Evolutionary conservation across 495 filamentous ascomycete genomes (phyloP), one percentile per base, ranked within the genome.

Genomic region (Aspergillus conjunctus): DNA sequence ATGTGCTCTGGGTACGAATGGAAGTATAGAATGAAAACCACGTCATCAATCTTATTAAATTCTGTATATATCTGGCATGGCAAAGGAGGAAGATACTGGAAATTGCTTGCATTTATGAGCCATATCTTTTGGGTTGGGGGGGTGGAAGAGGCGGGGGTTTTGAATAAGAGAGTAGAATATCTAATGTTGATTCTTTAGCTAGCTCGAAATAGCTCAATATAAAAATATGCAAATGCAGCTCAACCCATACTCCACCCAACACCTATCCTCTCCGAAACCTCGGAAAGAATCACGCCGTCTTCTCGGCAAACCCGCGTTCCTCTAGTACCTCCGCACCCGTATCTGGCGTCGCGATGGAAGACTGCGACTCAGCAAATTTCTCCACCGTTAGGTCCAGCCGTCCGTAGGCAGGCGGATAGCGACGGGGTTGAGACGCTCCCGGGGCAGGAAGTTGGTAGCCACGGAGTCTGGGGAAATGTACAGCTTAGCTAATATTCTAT

Each of bases 401-500:
- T 6, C 76, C 82, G 75, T 87, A 97, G 0, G 85, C 83, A 7
- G 83, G 79, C 9, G 82, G 79, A 67, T 93, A 92, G 65, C 86
- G 88, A 72, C 82, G 88, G 21, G 76, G 71, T 58, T 88, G 85
- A 11, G 81, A 79, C n/a, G 78, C 72, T n/a, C 86, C 79, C 20
- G 85, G 82, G 51, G 85, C 81, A 68, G 89, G 90, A 60, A 87
- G 88, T 65, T 96, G 90, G 63, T 98, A 95, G 21, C 93, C 93
- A 64, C 93, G 84, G 43, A 92, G 78, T 61, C 87, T 87, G 55
- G 32, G 21, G 17, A 48, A 43, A 43, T 7, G 11, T 18, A n/a
- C 52, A 49, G 8, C 17, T 46, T 31, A 48, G 52, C 63, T 58
- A 67, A 60, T 20, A 18, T 31, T 3, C 15, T 21, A 31, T 7